Conservation (phyloP, 345 rosid genomes). For the Toxicodendron radicans region DNA sequence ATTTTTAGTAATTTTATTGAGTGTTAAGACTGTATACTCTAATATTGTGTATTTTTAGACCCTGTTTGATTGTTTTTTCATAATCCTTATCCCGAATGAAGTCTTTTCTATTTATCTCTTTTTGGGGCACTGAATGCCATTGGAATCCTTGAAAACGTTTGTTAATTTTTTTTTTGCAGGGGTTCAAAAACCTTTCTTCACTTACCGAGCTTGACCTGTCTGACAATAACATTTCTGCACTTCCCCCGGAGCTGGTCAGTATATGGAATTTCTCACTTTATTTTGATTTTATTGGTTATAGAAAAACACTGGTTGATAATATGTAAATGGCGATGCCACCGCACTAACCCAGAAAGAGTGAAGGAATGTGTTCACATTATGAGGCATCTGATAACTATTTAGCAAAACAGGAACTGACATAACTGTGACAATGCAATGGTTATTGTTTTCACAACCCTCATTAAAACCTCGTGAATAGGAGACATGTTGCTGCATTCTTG, state of each 20-base stretch:
- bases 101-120: neutral
- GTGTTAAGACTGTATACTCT: neutral
- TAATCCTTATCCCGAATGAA: neutral
- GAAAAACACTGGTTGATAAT: neutral
- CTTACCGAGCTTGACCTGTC: slow-evolving; percentile 80
- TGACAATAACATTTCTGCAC: slow-evolving; percentile 79
- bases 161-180: slow-evolving; percentile 44
- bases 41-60: neutral
- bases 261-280: neutral
- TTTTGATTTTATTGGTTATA: neutral
- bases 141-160: slow-evolving; percentile 3
- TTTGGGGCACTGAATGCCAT: neutral
- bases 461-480: neutral
- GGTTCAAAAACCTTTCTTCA: slow-evolving; percentile 56
- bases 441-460: neutral
- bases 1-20: neutral
- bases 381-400: neutral
- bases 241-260: slow-evolving; percentile 74
- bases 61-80: neutral
- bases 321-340: neutral
- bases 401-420: neutral
- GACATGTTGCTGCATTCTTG: neutral
- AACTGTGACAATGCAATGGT: neutral
- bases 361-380: neutral
- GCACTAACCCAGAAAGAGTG: too few species aligned